These are phyloP conservation scores for Mortierella sp. DNA, from an alignment of 371 early-diverging fungal genomes.

Conservation along the genomic window DNA sequence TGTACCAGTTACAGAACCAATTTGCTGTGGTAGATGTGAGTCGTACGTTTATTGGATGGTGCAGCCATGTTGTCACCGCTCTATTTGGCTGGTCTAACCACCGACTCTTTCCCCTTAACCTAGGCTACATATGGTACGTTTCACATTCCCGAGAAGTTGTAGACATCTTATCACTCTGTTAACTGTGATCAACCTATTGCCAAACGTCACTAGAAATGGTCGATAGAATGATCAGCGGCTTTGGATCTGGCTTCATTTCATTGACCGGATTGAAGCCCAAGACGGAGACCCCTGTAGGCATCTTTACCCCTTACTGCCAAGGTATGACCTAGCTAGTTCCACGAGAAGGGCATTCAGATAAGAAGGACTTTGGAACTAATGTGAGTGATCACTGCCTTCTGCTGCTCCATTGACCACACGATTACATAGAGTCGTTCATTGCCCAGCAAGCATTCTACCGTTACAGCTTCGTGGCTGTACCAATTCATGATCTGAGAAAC, in stretches of 20 bases:
- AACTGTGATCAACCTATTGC: not conserved
- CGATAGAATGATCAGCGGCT: conserved; percentile 28
- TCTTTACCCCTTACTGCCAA: conserved; percentile 59
- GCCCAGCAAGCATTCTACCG: conserved; percentile 51
- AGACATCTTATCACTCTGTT: not conserved
- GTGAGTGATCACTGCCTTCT: not conserved
- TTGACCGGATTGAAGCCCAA: conserved; percentile 56
- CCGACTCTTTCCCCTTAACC: not conserved
- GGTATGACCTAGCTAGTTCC: conserved; percentile 42
- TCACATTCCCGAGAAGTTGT: not conserved
- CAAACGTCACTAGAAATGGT: conserved; percentile 20
- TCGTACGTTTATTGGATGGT: not conserved
- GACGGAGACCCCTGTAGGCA: conserved; percentile 63
- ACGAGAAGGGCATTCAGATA: too few species aligned
- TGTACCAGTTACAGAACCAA: conserved; percentile 38
- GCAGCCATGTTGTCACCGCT: not conserved
- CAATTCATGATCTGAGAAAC: conserved; percentile 44
- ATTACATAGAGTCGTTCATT: conserved; percentile 38
- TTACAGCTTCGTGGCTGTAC: conserved; percentile 45
- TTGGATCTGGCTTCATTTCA: conserved; percentile 34
- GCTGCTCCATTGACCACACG: not conserved
- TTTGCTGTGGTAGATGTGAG: conserved; percentile 25
- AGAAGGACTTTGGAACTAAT: too few species aligned
- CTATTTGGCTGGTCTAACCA: conserved; percentile 1
- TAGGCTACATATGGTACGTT: conserved; percentile 10